These are phyloP conservation scores for Pleurotus tuoliensis DNA, from an alignment of 768 basidiomycete genomes.

Conservation along the genomic window DNA sequence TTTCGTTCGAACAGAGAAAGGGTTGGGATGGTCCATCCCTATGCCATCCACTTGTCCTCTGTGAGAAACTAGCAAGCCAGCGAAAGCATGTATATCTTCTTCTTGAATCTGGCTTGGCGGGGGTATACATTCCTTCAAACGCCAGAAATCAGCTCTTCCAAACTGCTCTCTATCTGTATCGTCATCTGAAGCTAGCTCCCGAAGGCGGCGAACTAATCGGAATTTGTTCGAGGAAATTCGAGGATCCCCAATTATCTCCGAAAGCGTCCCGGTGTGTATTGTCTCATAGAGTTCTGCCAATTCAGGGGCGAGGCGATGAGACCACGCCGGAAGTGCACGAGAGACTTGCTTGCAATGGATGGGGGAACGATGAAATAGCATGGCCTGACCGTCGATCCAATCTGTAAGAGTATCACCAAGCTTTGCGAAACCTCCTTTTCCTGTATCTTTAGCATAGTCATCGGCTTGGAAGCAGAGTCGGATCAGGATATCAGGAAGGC, in stretches of 20 bases:
- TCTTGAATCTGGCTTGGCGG: slow-evolving; percentile 45
- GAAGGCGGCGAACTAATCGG: slow-evolving; percentile 64
- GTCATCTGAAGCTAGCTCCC: slow-evolving; percentile 37
- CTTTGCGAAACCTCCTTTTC: slow-evolving; percentile 23
- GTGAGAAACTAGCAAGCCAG: slow-evolving; percentile 54
- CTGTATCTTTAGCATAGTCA: slow-evolving; percentile 39
- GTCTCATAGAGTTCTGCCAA: slow-evolving; percentile 43
- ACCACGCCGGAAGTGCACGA: slow-evolving; percentile 73
- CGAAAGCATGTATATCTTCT: slow-evolving; percentile 72
- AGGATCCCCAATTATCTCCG: slow-evolving; percentile 51
- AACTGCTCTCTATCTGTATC: slow-evolving; percentile 44
- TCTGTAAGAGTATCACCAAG: slow-evolving; percentile 46
- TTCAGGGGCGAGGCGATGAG: slow-evolving; percentile 49
- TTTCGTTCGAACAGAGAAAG: slow-evolving; percentile 38
- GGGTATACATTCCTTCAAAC: slow-evolving; percentile 76
- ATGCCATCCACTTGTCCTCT: slow-evolving; percentile 63
- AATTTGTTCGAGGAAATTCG: slow-evolving; percentile 75
- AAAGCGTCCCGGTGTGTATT: slow-evolving; percentile 44
- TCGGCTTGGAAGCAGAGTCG: slow-evolving; percentile 62
- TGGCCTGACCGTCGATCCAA: slow-evolving; percentile 63
- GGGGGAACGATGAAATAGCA: slow-evolving; percentile 34
- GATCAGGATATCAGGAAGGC: slow-evolving; percentile 63
- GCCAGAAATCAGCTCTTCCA: slow-evolving; percentile 71
- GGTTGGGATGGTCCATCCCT: slow-evolving; percentile 41
- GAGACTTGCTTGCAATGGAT: slow-evolving; percentile 38